Base-by-base conservation (phyloP, 108 stramenopile genomes). In the Nitzschia sp. region DNA sequence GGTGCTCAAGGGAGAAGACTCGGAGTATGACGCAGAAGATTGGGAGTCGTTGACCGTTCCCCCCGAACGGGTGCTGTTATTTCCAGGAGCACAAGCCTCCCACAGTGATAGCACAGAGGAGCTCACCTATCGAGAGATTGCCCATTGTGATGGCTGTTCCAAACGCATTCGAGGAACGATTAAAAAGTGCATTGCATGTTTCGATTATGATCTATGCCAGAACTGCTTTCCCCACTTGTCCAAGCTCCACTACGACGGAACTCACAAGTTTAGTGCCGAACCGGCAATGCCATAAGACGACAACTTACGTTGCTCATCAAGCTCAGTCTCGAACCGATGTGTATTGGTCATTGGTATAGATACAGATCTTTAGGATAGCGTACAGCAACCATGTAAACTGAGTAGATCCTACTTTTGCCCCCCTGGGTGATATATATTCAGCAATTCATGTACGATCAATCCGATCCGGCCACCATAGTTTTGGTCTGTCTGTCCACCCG, bases 171-270 rank as follows among this genome's bases (percentile, higher is more conserved):
- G 28, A 23, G 84, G 82, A 19, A 49, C 26, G 1, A 85, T 94
- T 35, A 79, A 58, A 26, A 83, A 87, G 64, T 95, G 94, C 61
- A 69, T 56, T 24, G 48, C 47, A n/a, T 95, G 94, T 53, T 95
- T 95, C 68, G 94, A 95, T 64, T 95, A 75, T 59, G 94, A 95
- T 77, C 64, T 95, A n/a, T 95, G 94, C 64, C 29, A 55, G 3
- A 59, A 34, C n/a, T 95, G 94, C 48, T 90, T 75, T 70, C 84
- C 61, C 11, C 11, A n/a, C 17, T n/a, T 46, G 18, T 74, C 70
- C 4, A 55, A 68, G 59, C 73, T 59, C 17, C 87, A 89, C 74
- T 73, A 47, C 6, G 70, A 64, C 24, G 85, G 85, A 29, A 67
- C 62, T 1, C 85, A 85, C 33, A 59, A 54, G 32, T 85, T 85